These are phyloP conservation scores for Scheffersomyces segobiensis DNA, from an alignment of 1,139 yeast genomes.

Conservation along the genomic window DNA sequence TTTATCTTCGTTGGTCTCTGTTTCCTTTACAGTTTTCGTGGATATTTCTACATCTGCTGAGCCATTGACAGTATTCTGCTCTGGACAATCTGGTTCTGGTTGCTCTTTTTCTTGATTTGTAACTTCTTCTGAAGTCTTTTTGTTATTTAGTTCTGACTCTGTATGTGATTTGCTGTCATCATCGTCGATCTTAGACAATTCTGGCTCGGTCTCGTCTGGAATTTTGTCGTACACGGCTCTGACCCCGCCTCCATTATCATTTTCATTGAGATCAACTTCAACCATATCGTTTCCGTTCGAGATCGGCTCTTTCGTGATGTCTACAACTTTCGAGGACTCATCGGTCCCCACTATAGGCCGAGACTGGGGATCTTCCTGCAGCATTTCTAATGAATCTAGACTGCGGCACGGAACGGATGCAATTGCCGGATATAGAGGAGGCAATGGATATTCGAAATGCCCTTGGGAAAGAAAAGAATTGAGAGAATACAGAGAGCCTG, in stretches of 20 bases:
- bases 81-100: not conserved
- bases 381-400: not conserved
- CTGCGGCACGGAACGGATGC: not conserved
- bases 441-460: not conserved
- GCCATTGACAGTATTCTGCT: not conserved
- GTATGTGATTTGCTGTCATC: not conserved
- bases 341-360: not conserved
- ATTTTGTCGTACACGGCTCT: not conserved
- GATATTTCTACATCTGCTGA: not conserved
- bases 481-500: not conserved
- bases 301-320: not conserved
- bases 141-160: not conserved
- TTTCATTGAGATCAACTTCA: not conserved
- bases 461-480: not conserved
- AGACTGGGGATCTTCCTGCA: not conserved
- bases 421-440: not conserved
- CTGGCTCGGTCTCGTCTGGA: not conserved
- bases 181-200: not conserved
- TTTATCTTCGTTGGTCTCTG: not conserved
- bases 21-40: not conserved
- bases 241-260: not conserved
- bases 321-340: not conserved
- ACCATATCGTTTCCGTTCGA: not conserved
- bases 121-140: not conserved
- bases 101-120: not conserved